Evolutionary conservation across 2,329 filamentous ascomycete species (phyloP), one percentile per base, ranked within the genome.

Genomic region (Colletotrichum sansevieriae): DNA sequence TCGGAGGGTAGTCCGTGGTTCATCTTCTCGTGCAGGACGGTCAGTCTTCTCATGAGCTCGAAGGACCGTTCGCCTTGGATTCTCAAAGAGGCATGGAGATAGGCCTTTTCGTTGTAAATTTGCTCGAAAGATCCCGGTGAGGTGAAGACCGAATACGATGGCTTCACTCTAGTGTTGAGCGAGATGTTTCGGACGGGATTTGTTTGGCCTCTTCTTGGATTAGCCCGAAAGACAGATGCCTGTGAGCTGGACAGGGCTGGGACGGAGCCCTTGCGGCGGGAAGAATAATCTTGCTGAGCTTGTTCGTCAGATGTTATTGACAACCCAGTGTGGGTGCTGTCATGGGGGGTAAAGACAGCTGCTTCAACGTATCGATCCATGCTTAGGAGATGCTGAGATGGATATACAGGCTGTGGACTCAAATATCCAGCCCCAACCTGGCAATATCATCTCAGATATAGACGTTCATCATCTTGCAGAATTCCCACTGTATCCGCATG

Each of bases 21-120:
- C 7, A 81, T 71, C 37, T 74, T 70, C 4, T 76, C 75, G 35
- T 86, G 82, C 2, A 82, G 51, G 0, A 63, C 54, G 1, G 78
- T 75, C 22, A 86, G 81, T 33, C 76, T 76, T 10, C 74, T 73
- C 35, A 84, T 79, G 7, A 87, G 74, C 0, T 78, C 74, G 0
- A 75, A 74, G 0, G 82, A 78, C 7, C 77, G 78, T 6, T 66
- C 51, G 41, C 80, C 80, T 59, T 85, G 81, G 5, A 76, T 73
- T 25, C 83, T 79, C 0, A 88, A 79, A 10, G 74, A 75, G 18
- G 75, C 68, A 1, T 80, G 65, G 18, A 88, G 81, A 66, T 87
- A 87, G 7, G 80, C 75, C 12, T 80, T 78, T 71, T 90, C 86
- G 3, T 75, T 74, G 61, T 82, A 79, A 4, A 87, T 77, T 5